A percentile compares a stretch with the other conserved stretches of the same genome.
Conservation (phyloP, 441 rosid species). For the Gossypium schwendimanii region DNA sequence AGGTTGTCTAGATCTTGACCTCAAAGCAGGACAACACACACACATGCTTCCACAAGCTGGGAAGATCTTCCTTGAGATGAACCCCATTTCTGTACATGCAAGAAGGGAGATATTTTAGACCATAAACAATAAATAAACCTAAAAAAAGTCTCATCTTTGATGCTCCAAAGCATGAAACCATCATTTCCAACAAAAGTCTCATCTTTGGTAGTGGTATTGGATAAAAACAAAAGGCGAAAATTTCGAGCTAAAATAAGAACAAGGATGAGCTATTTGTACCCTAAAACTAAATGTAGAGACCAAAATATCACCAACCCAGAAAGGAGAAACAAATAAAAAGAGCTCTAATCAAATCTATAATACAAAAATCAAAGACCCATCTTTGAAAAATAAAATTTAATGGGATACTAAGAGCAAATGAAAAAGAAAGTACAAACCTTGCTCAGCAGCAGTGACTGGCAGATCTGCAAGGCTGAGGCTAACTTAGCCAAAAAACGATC, state of each 20-base stretch:
- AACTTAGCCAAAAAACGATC: background rate
- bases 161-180: constrained; percentile 10
- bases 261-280: background rate
- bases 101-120: constrained; percentile 11
- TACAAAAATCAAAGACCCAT: constrained; percentile 16
- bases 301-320: constrained; percentile 10
- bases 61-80: constrained; percentile 80
- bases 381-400: background rate
- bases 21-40: constrained; percentile 94
- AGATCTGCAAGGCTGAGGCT: constrained; percentile 25
- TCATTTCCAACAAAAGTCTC: background rate
- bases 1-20: constrained; percentile 96
- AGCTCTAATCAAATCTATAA: background rate
- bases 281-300: background rate
- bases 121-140: background rate
- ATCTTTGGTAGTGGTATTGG: background rate
- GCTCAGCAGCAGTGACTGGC: constrained; percentile 28
- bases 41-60: constrained; percentile 98
- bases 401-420: background rate
- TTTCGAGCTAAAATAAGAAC: constrained; percentile 8
- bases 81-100: constrained; percentile 63
- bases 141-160: background rate
- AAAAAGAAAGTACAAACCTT: constrained; percentile 32
- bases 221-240: background rate
- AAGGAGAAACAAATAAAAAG: background rate